phyloP scores from a whole-genome alignment of 441 rosid genomes.

The Pelargonium australe region DNA sequence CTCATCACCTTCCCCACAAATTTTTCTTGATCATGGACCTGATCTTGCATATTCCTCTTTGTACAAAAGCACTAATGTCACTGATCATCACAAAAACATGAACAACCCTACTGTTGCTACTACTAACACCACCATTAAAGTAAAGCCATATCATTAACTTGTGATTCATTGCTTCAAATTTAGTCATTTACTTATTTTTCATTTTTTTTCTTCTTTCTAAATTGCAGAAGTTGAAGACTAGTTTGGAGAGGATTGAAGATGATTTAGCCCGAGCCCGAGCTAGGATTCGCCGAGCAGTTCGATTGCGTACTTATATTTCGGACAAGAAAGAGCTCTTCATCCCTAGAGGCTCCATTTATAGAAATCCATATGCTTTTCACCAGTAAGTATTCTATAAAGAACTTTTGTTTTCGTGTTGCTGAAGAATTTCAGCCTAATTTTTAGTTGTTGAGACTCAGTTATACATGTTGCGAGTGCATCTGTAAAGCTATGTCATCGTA shows the following conservation, averaged over 20 bases:
- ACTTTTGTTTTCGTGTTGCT: slow-evolving; percentile 7
- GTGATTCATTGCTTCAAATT: neutral
- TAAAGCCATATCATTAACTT: neutral
- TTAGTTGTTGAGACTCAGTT: neutral
- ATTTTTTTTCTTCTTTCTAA: too few species aligned
- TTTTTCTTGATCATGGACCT: too few species aligned
- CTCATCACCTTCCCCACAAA: neutral
- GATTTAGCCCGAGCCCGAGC: slow-evolving; percentile 55
- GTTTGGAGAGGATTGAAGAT: slow-evolving; percentile 39
- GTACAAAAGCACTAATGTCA: neutral
- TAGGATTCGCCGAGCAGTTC: slow-evolving; percentile 37
- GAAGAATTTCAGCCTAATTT: neutral
- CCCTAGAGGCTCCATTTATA: slow-evolving; percentile 55
- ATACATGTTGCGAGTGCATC: too few species aligned
- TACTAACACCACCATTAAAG: neutral
- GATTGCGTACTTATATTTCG: slow-evolving; percentile 21
- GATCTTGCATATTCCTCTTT: neutral
- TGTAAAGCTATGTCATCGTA: neutral
- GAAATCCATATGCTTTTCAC: slow-evolving; percentile 62
- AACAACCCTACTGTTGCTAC: too few species aligned
- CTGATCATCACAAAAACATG: too few species aligned
- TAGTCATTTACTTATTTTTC: neutral
- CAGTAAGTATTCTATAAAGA: slow-evolving; percentile 31
- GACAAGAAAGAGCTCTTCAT: slow-evolving; percentile 27
- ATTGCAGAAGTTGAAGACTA: slow-evolving; percentile 21